Evolutionary conservation across 192 early-diverging fungal genomes (phyloP), one percentile per base, ranked within the genome.

Genomic region (Linnemannia hyalina): DNA sequence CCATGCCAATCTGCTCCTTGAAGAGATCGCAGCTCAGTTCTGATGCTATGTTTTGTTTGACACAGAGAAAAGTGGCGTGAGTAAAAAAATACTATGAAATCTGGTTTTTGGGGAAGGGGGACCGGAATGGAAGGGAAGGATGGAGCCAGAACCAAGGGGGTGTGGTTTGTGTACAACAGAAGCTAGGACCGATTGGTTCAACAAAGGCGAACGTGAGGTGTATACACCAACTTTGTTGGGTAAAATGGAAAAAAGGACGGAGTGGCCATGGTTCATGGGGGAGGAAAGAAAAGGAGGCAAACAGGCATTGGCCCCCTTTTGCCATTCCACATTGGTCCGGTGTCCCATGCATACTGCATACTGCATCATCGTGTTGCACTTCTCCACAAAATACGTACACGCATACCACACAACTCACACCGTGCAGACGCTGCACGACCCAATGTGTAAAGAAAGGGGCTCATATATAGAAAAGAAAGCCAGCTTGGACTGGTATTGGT

Each of bases 1-100:
- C 73, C 5, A 73, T 74, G 44, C 70, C 42, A 4, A 86, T 47
- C 70, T 86, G 75, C 68, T 86, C 84, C 65, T 86, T 86, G 72
- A 86, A 86, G 23, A 86, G 84, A 63, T 86, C 84, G 42, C 77
- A 86, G 20, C 84, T 86, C 75, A 86, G 70, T 11, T 86, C 78
- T 29, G 82, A 85, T 76, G 79, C 82, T 85, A 85, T 32, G 22
- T 26, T 18, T 9, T 36, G 49, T 40, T 40, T 40, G 6, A 44
- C 42, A 44, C 23, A 36, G 10, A 35, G 35, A 73, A 29, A 80
- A 46, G 44, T 55, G 38, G 65, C 20, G 63, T 26, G 52, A 68
- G 73, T 22, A 75, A 41, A 75, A 57, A 52, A 60, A 29, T n/a
- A 60, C n/a, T 23, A 23, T 46, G 10, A 11, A 46, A 9, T 65